These are phyloP conservation scores for Otatea glauca DNA, from an alignment of 176 grass and related monocot species.

Conservation along the genomic window DNA sequence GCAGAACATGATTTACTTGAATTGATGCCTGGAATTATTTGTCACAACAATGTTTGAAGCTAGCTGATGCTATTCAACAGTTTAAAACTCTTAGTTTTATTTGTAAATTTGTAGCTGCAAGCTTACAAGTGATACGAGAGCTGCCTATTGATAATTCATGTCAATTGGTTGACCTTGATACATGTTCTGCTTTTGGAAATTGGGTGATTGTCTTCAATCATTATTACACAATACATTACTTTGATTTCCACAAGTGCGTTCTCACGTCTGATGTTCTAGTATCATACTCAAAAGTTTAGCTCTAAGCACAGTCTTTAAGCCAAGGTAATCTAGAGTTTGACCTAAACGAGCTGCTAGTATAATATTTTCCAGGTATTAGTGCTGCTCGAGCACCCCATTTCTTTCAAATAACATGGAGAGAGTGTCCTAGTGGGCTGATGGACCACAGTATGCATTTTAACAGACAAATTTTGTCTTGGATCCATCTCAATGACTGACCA, in stretches of 20 bases:
- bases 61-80: neutral
- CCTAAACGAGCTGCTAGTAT: constrained; percentile 8
- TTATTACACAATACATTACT: constrained; percentile 34
- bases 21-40: neutral
- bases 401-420: constrained; percentile 31
- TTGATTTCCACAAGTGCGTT: constrained; percentile 17
- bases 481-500: constrained; percentile 11
- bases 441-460: constrained; percentile 25
- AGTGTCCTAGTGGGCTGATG: constrained; percentile 34
- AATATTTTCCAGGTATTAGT: constrained; percentile 50
- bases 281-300: constrained; percentile 32
- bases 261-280: constrained; percentile 18
- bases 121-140: constrained; percentile 19
- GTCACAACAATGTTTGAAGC: neutral
- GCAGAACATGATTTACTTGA: neutral
- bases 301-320: constrained; percentile 38
- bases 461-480: neutral
- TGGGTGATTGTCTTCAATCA: constrained; percentile 37
- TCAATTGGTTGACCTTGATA: constrained; percentile 47
- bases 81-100: constrained; percentile 6
- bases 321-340: constrained; percentile 51
- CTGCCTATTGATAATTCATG: constrained; percentile 38
- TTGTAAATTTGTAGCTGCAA: neutral
- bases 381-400: constrained; percentile 16
- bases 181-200: constrained; percentile 41